phyloP scores from a whole-genome alignment of 805 yeast species.

The fission yeast (Schizosaccharomyces pombe) region ASM294v3 CU329670.1:840501-841000 shows the following conservation, averaged over 20 bases:
- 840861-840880: conserved; percentile 21
- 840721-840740: conserved; percentile 65
- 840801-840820: conserved; percentile 66
- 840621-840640: conserved; percentile 80
- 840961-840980: conserved; percentile 10
- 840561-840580: conserved; percentile 21
- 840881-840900: background rate
- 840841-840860: conserved; percentile 73
- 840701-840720: conserved; percentile 76
- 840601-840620: conserved; percentile 84
- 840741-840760: conserved; percentile 19
- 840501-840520: conserved; percentile 66
- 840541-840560: conserved; percentile 16
- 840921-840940: background rate
- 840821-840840: conserved; percentile 75
- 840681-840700: conserved; percentile 73
- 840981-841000: conserved; percentile 43
- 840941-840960: background rate
- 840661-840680: conserved; percentile 85
- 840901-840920: background rate
- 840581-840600: conserved; percentile 66
- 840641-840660: conserved; percentile 92
- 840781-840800: conserved; percentile 49
- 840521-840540: conserved; percentile 49
- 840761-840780: conserved; percentile 16